Base-by-base conservation (phyloP, 1,284 basidiomycete species). In the Amylostereum areolatum region DNA sequence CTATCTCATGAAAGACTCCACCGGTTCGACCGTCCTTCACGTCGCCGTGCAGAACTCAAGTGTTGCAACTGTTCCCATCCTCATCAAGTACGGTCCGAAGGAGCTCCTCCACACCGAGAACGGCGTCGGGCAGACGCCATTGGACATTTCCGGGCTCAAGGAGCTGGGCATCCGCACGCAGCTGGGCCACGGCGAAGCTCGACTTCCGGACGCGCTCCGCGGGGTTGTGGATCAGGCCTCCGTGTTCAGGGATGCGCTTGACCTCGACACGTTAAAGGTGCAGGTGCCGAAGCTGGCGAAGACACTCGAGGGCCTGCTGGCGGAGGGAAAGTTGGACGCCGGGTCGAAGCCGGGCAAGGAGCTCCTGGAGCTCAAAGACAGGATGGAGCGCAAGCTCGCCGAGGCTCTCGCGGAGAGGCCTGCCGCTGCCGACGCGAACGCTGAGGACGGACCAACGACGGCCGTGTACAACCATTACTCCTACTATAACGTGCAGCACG, bases 101-200 rank as follows among this genome's bases (percentile, higher is more conserved):
- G 68, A 73, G 25, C 66, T 62, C 0, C 58, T 80, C 4, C 65
- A 67, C 47, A 61, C 68, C 35, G 79, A 82, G 58, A 74, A 81
- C 54, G 72, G 72, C 24, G 75, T 81, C 5, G 81, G 80, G 3
- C 70, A 74, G 48, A 78, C 76, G 0, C 68, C 76, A 0, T 54
- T 75, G 4, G 81, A 82, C 50, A 68, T 72, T 35, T 68, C 69
- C 3, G 45, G 48, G 8, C 59, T 55, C 25, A 42, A 57, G 11
- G 55, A 52, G 43, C 57, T 68, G 7, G 46, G 34, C 11, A 24
- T 6, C 3, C 36, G 34, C 11, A 6, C 36, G 35, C 36, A 27
- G 29, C 7, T 28, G 33, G 5, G 25, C n/a, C 32, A 37, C 27
- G 9, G 47, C 5, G 24, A 2, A n/a, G n/a, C n/a, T n/a, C n/a